Evolutionary conservation across 169 alveolate genomes (phyloP).

Genomic region (Cryptosporidium bovis): DNA sequence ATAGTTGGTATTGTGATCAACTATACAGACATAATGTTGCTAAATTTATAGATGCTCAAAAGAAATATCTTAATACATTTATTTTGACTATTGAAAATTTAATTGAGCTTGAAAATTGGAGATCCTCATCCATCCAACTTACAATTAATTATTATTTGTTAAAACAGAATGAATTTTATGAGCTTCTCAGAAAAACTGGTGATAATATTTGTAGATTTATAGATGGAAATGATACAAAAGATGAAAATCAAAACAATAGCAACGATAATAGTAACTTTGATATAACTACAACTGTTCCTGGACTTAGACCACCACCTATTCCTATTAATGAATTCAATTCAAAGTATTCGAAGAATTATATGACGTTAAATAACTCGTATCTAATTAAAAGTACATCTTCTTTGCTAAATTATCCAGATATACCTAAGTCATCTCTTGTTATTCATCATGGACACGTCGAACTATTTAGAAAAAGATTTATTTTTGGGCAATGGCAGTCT

Average conservation of each 20-base stretch:
- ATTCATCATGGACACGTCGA: slow-evolving; percentile 65
- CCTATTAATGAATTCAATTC: slow-evolving; percentile 17
- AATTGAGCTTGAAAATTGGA: slow-evolving; percentile 51
- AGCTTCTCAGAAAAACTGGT: slow-evolving; percentile 36
- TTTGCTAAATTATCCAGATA: slow-evolving; percentile 1
- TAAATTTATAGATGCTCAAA: slow-evolving; percentile 43
- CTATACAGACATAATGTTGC: slow-evolving; percentile 35
- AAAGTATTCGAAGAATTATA: slow-evolving; percentile 5
- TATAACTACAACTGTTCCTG: slow-evolving; percentile 43
- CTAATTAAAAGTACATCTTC: slow-evolving; percentile 9
- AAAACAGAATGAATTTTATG: slow-evolving; percentile 46
- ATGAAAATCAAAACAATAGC: not conserved
- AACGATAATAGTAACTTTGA: slow-evolving; percentile 20
- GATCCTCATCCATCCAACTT: slow-evolving; percentile 58
- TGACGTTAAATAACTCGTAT: not conserved
- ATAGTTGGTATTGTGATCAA: slow-evolving; percentile 67
- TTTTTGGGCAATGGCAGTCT: slow-evolving; percentile 57
- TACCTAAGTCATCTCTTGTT: slow-evolving; percentile 48
- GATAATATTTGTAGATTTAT: not conserved
- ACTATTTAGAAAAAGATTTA: slow-evolving; percentile 8
- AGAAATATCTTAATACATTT: slow-evolving; percentile 15
- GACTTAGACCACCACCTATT: slow-evolving; percentile 67
- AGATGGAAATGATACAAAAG: not conserved
- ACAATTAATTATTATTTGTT: slow-evolving; percentile 30
- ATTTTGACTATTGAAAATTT: slow-evolving; percentile 47